Evolutionary conservation across 108 stramenopile genomes (phyloP), one percentile per base, ranked within the genome.

Genomic region (Nannochloropsis salina): DNA sequence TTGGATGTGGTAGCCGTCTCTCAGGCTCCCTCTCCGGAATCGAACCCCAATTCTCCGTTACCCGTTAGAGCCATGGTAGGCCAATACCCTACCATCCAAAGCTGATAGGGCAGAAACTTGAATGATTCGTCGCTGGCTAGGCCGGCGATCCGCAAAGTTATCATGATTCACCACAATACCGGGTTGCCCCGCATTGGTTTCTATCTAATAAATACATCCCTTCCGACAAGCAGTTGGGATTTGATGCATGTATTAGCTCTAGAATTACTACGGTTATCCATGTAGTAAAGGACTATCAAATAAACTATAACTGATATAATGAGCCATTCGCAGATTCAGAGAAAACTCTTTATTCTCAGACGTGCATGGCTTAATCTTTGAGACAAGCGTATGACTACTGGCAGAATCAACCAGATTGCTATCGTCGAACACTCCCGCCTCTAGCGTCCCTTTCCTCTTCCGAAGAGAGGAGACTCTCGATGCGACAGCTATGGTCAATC

Each of bases 351-450:
- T 74, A 74, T 74, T 74, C 61, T 74, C 95, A 96, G 94, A 98
- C 97, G 96, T 97, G 97, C 97, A 98, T 98, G 97, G 96, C 97
- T 98, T 98, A 98, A 96, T 98, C 97, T 98, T 98, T 96, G 95
- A 98, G 96, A 96, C 97, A 95, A 98, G 97, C 97, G 95, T 98
- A 98, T 98, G 96, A 97, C 96, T 97, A 98, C 96, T 98, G 97
- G 96, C 97, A 98, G 97, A 96, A 98, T 98, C 97, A 98, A 98
- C 96, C 97, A 98, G 96, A 93, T 97, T 96, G 92, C 95, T 87
- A 91, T 18, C 61, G 43, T 84, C 9, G 42, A 42, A 74, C 0
- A 3, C 61, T 6, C n/a, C n/a, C 61, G 8, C 8, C 61, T 74
- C 61, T 2, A 6, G 20, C 15, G 3, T n/a, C n/a, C 61, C 15